phyloP scores from a whole-genome alignment of 164 flowering plant species.

The Nymphaea thermarum region DNA sequence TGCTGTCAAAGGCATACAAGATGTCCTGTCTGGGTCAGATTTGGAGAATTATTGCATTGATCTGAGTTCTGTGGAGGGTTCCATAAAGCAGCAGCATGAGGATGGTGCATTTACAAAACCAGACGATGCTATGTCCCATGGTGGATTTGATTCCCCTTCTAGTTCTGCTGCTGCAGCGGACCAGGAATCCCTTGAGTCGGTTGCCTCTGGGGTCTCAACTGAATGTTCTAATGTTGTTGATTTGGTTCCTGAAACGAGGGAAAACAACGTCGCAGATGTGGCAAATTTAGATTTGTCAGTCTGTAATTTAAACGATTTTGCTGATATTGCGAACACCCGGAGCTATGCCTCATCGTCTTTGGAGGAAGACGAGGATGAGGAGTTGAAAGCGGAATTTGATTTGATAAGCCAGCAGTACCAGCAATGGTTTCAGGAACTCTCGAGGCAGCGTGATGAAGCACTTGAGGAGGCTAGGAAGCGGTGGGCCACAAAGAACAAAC shows the following conservation, averaged over 20 bases:
- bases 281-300: constrained; percentile 12
- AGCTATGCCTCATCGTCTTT: constrained; percentile 15
- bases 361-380: constrained; percentile 19
- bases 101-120: background rate
- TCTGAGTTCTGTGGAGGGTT: background rate
- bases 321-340: background rate
- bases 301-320: background rate
- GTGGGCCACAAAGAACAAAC: constrained; percentile 34
- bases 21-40: constrained; percentile 3
- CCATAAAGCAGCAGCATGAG: background rate
- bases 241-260: background rate
- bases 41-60: constrained; percentile 1
- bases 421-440: constrained; percentile 40
- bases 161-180: constrained; percentile 9
- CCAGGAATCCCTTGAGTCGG: constrained; percentile 17
- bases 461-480: constrained; percentile 41
- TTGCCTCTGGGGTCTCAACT: constrained; percentile 21
- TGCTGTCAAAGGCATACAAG: constrained; percentile 5
- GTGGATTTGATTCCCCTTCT: constrained; percentile 2
- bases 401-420: constrained; percentile 46
- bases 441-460: constrained; percentile 43
- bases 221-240: constrained; percentile 9
- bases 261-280: background rate
- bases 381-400: constrained; percentile 46
- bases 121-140: constrained; percentile 8